Evolutionary conservation across 2,329 filamentous ascomycete genomes (phyloP), one percentile per base, ranked within the genome.

Genomic region (Beauveria australis): DNA sequence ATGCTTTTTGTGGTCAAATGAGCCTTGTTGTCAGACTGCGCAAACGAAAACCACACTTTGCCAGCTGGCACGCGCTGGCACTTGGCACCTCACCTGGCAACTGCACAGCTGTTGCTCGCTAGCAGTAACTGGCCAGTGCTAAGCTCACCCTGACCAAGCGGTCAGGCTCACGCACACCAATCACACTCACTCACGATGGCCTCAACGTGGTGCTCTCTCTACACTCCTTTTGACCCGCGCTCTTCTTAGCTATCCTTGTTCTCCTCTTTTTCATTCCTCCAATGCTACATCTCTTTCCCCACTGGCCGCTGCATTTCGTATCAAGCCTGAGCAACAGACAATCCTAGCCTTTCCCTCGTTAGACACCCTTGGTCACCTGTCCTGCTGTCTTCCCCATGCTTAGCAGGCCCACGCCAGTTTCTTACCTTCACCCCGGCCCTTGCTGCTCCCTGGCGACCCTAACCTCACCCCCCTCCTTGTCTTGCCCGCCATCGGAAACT

Each of bases 401-500:
- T 40, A 48, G 12, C 55, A 49, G 22, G 30, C 55, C 47, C 46
- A 58, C 43, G 44, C 46, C 46, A 40, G 22, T 28, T 33, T 12
- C 5, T 40, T 12, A 18, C 54, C 54, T 26, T 40, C 28, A 41
- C 46, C 43, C 10, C 18, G 33, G 41, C 46, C 30, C 46, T 51
- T 26, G 30, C 37, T n/a, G 16, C 55, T 40, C 47, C 47, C 37
- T 19, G 22, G 26, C 28, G 43, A 40, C 41, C 54, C 19, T 61
- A 58, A 41, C 30, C 40, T 24, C 52, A 61, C 60, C 37, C 60
- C 53, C 54, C 24, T 26, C 53, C 41, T 51, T n/a, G 26, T 30
- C 52, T 22, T 46, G 47, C 46, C 53, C 48, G 47, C 56, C 56
- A 59, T 59, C 47, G 47, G 41, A 61, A 61, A 58, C 60, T 61